Evolutionary conservation across 345 rosid genomes (phyloP).

Genomic region (Carallia brachiata): DNA sequence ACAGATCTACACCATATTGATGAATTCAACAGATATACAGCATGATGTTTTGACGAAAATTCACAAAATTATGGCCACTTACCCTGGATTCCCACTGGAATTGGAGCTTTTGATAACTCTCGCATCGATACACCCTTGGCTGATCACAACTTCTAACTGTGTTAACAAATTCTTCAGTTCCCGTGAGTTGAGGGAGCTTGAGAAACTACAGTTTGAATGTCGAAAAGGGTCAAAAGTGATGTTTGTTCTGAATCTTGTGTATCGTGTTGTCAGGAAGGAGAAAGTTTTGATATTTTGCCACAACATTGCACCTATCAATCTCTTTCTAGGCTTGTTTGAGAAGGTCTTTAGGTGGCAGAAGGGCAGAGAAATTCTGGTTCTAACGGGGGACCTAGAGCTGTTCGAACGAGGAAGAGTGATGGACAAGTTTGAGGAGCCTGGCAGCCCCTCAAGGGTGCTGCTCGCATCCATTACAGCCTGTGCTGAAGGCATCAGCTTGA

Average conservation of each 20-base stretch:
- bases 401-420: slow-evolving; percentile 84
- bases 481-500: slow-evolving; percentile 92
- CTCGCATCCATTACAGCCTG: slow-evolving; percentile 93
- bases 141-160: slow-evolving; percentile 67
- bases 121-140: slow-evolving; percentile 85
- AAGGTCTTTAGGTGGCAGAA: slow-evolving; percentile 62
- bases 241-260: slow-evolving; percentile 85
- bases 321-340: slow-evolving; percentile 69
- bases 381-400: slow-evolving; percentile 84
- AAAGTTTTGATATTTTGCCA: slow-evolving; percentile 86
- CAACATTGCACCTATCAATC: slow-evolving; percentile 78
- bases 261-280: slow-evolving; percentile 65
- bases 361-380: slow-evolving; percentile 72
- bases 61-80: slow-evolving; percentile 52
- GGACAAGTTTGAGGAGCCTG: slow-evolving; percentile 76
- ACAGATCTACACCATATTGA: slow-evolving; percentile 82
- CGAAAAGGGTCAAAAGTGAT: slow-evolving; percentile 83
- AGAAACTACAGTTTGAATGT: slow-evolving; percentile 50
- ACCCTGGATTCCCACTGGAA: slow-evolving; percentile 75
- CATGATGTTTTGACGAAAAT: slow-evolving; percentile 59
- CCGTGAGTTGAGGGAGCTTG: slow-evolving; percentile 51
- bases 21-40: slow-evolving; percentile 77
- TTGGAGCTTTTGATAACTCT: slow-evolving; percentile 81
- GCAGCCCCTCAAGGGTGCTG: slow-evolving; percentile 56
- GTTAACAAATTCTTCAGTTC: slow-evolving; percentile 52